Percentiles rank a stretch among this genome's conserved stretches.
These are phyloP conservation scores for Heritiera littoralis DNA, from an alignment of 345 rosid species.

Conservation along the genomic window DNA sequence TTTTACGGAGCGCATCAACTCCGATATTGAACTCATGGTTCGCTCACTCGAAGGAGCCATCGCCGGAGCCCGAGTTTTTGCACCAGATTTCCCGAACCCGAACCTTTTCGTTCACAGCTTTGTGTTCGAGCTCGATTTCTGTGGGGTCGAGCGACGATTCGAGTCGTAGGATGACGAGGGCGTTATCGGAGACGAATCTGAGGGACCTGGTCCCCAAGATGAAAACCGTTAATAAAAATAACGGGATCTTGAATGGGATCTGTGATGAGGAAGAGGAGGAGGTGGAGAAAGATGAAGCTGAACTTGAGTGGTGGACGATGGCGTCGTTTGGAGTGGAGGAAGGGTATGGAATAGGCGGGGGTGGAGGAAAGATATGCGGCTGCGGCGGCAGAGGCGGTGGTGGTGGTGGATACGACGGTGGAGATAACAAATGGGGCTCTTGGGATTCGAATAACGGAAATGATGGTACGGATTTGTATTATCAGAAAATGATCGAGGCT, in stretches of 20 bases:
- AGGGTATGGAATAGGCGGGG: slow-evolving; percentile 37
- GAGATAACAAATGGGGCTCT: slow-evolving; percentile 30
- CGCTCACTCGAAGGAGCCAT: slow-evolving; percentile 48
- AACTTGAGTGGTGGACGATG: slow-evolving; percentile 26
- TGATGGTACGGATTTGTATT: slow-evolving; percentile 57
- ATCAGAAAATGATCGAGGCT: slow-evolving; percentile 80
- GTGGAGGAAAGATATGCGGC: slow-evolving; percentile 50
- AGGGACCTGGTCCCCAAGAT: slow-evolving; percentile 25
- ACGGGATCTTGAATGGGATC: slow-evolving; percentile 28
- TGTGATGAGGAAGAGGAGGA: slow-evolving; percentile 47
- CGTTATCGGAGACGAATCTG: slow-evolving; percentile 63
- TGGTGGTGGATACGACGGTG: slow-evolving; percentile 36
- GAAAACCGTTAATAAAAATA: background rate
- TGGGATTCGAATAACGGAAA: slow-evolving; percentile 39
- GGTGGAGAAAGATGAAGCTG: slow-evolving; percentile 42
- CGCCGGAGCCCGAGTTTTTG: slow-evolving; percentile 40
- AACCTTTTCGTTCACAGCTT: slow-evolving; percentile 30
- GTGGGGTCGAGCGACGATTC: slow-evolving; percentile 33
- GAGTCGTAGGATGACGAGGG: slow-evolving; percentile 43
- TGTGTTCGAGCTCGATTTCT: slow-evolving; percentile 41
- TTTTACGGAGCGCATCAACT: slow-evolving; percentile 73
- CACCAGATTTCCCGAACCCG: slow-evolving; percentile 37
- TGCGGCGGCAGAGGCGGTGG: slow-evolving; percentile 27
- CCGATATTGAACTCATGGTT: slow-evolving; percentile 67
- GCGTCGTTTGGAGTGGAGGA: slow-evolving; percentile 27